Conservation (phyloP, 139 green algal species). For the Closterium sp. region DNA sequence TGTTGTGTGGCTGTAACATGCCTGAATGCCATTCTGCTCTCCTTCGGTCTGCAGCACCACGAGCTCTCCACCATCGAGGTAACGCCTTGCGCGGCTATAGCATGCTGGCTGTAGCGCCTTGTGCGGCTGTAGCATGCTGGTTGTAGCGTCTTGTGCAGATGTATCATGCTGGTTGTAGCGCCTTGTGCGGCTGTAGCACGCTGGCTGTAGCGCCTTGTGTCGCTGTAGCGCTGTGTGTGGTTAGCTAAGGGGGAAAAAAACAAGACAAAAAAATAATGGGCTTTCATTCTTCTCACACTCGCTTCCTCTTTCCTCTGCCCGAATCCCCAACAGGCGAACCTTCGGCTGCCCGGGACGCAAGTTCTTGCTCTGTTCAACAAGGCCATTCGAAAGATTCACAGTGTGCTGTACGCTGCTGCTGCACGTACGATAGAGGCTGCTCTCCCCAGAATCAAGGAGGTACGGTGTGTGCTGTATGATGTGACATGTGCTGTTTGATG, state of each 20-base stretch:
- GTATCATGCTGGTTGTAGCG: too few species aligned
- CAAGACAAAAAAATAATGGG: too few species aligned
- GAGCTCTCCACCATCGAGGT: slow-evolving; percentile 50
- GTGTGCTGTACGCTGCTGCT: slow-evolving; percentile 67
- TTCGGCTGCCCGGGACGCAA: slow-evolving; percentile 79
- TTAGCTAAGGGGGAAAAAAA: too few species aligned
- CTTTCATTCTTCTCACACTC: not conserved
- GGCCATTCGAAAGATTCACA: slow-evolving; percentile 80
- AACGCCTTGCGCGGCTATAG: too few species aligned
- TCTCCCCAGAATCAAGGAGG: slow-evolving; percentile 1
- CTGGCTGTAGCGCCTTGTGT: not conserved
- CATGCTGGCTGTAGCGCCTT: too few species aligned
- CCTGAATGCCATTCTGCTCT: slow-evolving; percentile 70
- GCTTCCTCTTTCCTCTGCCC: not conserved
- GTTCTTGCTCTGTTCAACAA: slow-evolving; percentile 97
- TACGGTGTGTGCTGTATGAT: not conserved
- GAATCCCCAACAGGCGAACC: slow-evolving; percentile 16
- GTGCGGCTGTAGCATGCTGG: not conserved
- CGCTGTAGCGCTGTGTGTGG: too few species aligned
- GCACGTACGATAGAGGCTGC: slow-evolving; percentile 50
- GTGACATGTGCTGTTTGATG: too few species aligned
- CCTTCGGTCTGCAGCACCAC: slow-evolving; percentile 71
- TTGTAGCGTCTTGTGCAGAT: not conserved
- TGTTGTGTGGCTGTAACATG: too few species aligned
- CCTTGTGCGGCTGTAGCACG: not conserved